phyloP scores from a whole-genome alignment of 2,329 filamentous ascomycete genomes.

The Botrytis fragariae region DNA sequence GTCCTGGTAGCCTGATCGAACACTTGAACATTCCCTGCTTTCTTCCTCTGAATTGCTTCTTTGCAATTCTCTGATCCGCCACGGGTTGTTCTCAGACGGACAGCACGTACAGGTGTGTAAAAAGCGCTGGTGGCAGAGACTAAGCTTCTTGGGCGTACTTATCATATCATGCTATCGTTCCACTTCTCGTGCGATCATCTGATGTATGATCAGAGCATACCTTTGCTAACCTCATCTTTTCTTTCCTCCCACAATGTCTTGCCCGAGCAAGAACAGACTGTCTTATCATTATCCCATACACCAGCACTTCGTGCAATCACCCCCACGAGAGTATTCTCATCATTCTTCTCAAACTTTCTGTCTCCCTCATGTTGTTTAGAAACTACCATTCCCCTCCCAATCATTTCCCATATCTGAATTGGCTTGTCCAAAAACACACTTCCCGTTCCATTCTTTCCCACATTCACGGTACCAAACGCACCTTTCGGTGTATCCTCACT shows the following conservation, averaged over 20 bases:
- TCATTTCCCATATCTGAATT: conserved; percentile 92
- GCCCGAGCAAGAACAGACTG: conserved; percentile 93
- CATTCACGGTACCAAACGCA: conserved; percentile 70
- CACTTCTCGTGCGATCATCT: conserved; percentile 28
- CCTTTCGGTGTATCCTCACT: conserved; percentile 49
- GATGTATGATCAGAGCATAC: conserved; percentile 68
- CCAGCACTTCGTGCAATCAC: conserved; percentile 94
- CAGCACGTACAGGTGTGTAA: not conserved
- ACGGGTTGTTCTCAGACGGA: not conserved
- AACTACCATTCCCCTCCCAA: conserved; percentile 88
- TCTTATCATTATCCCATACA: conserved; percentile 99
- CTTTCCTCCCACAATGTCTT: conserved; percentile 99
- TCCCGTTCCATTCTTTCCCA: conserved; percentile 73
- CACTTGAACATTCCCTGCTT: conserved; percentile 8
- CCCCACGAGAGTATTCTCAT: conserved; percentile 82
- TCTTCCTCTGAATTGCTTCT: conserved; percentile 25
- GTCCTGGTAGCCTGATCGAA: conserved; percentile 14
- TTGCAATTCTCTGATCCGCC: not conserved
- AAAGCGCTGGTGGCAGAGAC: not conserved
- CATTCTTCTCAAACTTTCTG: conserved; percentile 63
- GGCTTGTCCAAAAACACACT: conserved; percentile 76
- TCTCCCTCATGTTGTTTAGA: conserved; percentile 63
- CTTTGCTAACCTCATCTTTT: conserved; percentile 81
- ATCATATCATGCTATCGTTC: conserved; percentile 14
- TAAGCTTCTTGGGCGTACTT: not conserved